Conservation (phyloP, 169 alveolate genomes). For the Cardiosporidium cionae region DNA sequence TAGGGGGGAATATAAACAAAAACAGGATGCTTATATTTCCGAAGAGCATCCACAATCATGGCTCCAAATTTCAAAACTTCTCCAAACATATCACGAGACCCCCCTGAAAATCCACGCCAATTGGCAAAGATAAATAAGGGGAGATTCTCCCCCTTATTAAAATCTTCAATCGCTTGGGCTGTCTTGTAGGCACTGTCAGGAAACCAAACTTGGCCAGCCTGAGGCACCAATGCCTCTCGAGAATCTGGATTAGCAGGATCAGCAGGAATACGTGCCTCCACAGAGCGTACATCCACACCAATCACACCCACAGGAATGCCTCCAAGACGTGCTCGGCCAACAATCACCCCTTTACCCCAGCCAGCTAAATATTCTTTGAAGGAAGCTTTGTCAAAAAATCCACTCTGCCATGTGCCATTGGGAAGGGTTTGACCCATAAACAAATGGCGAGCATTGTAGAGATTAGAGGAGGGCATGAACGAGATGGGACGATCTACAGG, state of each 20-base stretch:
- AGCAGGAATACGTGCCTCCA: constrained; percentile 46
- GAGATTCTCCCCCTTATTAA: constrained; percentile 60
- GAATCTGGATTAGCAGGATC: constrained; percentile 56
- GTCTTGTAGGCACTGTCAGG: constrained; percentile 77
- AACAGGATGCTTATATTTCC: constrained; percentile 59
- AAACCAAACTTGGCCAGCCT: constrained; percentile 70
- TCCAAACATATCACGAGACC: constrained; percentile 60
- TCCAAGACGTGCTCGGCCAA: constrained; percentile 62
- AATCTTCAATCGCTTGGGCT: constrained; percentile 72
- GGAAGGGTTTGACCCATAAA: constrained; percentile 36
- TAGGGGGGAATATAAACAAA: constrained; percentile 66
- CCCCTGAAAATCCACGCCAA: constrained; percentile 56
- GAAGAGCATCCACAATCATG: constrained; percentile 61
- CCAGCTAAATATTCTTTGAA: constrained; percentile 55
- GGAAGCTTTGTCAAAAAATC: constrained; percentile 50
- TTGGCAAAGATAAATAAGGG: constrained; percentile 60
- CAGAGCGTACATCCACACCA: constrained; percentile 48
- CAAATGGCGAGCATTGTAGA: constrained; percentile 56
- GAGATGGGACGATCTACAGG: constrained; percentile 46
- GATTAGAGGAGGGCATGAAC: constrained; percentile 36
- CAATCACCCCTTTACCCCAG: constrained; percentile 63
- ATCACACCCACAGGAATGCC: constrained; percentile 64
- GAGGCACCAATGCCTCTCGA: too few relatives aligned
- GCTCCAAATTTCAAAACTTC: constrained; percentile 63
- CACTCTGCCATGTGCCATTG: constrained; percentile 38